Conservation (phyloP, 1,284 basidiomycete species). For the Porphyrellus sp. region DNA sequence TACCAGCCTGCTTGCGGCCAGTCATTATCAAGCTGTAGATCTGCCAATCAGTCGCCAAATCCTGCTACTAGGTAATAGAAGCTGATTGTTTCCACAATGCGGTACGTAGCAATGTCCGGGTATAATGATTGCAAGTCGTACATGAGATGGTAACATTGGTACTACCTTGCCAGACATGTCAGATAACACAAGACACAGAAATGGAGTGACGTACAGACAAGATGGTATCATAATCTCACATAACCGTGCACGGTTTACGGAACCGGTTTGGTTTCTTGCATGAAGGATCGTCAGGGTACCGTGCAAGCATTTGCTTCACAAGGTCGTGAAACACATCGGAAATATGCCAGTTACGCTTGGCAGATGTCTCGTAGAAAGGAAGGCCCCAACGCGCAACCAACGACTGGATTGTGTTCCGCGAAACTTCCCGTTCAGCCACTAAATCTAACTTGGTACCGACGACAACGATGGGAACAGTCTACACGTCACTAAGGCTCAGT, state of each 20-base stretch:
- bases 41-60: no score
- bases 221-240: slow-evolving; percentile 41
- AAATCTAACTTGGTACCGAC: slow-evolving; percentile 90
- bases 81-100: neutral
- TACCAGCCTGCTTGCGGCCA: no score
- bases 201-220: slow-evolving; percentile 10
- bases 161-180: slow-evolving; percentile 6
- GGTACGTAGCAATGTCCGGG: neutral
- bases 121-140: slow-evolving; percentile 15
- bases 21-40: no score
- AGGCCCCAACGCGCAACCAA: slow-evolving; percentile 67
- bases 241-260: slow-evolving; percentile 49
- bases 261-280: slow-evolving; percentile 40
- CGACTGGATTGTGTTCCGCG: slow-evolving; percentile 59
- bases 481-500: slow-evolving; percentile 15
- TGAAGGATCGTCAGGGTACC: slow-evolving; percentile 51
- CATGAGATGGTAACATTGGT: slow-evolving; percentile 10
- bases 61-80: neutral
- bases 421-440: slow-evolving; percentile 77
- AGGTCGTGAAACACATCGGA: slow-evolving; percentile 77
- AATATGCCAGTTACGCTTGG: slow-evolving; percentile 79
- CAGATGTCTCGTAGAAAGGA: slow-evolving; percentile 83
- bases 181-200: slow-evolving; percentile 3
- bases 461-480: slow-evolving; percentile 78
- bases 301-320: slow-evolving; percentile 66